Evolutionary conservation across 2,329 filamentous ascomycete genomes (phyloP).

Genomic region (Talaromyces amestolkiae): DNA sequence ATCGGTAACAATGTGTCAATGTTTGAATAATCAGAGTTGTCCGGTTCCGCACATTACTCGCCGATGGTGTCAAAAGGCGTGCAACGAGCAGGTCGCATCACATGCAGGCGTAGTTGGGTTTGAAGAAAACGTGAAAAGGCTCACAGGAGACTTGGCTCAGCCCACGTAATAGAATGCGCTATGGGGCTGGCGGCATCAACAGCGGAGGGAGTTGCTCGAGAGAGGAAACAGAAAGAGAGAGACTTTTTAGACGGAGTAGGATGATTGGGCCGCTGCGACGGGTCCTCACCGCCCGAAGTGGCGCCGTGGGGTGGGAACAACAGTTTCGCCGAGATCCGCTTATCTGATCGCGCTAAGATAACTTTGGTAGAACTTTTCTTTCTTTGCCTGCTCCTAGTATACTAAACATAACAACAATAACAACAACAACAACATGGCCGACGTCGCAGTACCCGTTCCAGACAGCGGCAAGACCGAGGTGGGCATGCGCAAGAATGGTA

Average conservation of each 20-base stretch:
- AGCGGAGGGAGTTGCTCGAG: neutral
- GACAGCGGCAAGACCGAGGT: conserved; percentile 30
- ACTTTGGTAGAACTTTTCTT: conserved; percentile 22
- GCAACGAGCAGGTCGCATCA: conserved; percentile 11
- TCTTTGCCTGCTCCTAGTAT: neutral
- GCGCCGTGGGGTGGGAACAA: neutral
- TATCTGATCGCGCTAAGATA: conserved; percentile 46
- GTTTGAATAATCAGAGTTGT: conserved; percentile 6
- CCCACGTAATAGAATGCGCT: neutral
- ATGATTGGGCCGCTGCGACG: neutral
- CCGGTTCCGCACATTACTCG: conserved; percentile 13
- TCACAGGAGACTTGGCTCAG: neutral
- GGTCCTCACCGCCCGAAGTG: conserved; percentile 3
- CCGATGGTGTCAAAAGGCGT: conserved; percentile 8
- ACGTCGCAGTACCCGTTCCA: conserved; percentile 27
- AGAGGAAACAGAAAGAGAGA: neutral
- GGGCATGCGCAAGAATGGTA: conserved; percentile 84
- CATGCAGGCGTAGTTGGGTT: neutral
- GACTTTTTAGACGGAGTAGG: neutral
- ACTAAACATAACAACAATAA: neutral
- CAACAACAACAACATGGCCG: conserved; percentile 44
- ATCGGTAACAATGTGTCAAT: neutral
- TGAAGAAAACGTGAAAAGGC: neutral
- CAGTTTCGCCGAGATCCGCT: conserved; percentile 38
- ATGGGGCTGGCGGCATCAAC: neutral